Conservation (phyloP, 305 asterid species). For the Plantago coronopus region DNA sequence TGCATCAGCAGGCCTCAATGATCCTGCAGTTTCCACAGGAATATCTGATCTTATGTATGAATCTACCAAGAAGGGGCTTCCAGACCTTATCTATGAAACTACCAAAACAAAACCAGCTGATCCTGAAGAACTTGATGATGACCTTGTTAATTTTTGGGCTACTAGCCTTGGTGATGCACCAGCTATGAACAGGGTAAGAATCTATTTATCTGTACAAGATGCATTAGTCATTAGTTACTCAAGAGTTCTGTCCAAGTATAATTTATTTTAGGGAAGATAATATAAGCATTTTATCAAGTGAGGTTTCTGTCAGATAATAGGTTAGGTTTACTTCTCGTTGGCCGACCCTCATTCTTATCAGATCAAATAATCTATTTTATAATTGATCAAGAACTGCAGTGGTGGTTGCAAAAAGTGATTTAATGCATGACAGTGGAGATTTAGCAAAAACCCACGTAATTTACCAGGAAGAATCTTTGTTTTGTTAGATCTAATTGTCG, state of each 20-base stretch:
- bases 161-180: constrained; percentile 98
- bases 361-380: not conserved
- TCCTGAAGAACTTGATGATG: constrained; percentile 84
- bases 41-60: constrained; percentile 96
- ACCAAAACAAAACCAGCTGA: constrained; percentile 56
- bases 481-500: no score
- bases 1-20: constrained; percentile 89
- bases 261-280: not conserved
- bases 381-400: no score
- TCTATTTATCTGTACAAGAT: constrained; percentile 8
- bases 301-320: not conserved
- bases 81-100: constrained; percentile 79
- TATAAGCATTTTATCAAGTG: not conserved
- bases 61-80: constrained; percentile 62
- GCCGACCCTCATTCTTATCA: constrained; percentile 11
- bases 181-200: constrained; percentile 90
- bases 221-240: not conserved
- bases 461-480: no score
- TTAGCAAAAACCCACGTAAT: no score
- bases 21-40: constrained; percentile 97
- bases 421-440: no score
- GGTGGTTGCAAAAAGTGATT: no score
- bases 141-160: constrained; percentile 98
- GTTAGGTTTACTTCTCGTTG: constrained; percentile 3
- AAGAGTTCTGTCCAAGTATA: not conserved